Evolutionary conservation across 176 grass and related monocot species (phyloP).

Genomic region (Cenchrus fungigraminus): DNA sequence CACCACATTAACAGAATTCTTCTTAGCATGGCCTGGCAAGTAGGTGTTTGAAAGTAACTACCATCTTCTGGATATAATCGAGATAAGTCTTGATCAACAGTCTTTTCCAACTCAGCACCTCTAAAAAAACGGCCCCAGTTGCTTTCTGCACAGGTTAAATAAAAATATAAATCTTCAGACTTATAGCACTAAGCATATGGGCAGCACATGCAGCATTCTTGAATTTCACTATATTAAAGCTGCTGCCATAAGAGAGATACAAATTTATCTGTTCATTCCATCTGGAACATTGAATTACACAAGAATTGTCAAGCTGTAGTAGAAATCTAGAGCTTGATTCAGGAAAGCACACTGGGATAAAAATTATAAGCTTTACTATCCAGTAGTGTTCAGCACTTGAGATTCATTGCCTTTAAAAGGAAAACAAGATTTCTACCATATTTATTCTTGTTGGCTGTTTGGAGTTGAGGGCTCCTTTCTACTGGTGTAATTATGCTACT

Average conservation of each 20-base stretch:
- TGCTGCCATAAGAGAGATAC: slow-evolving; percentile 4
- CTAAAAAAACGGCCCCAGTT: slow-evolving; percentile 90
- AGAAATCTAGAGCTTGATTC: neutral
- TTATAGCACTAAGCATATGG: slow-evolving; percentile 12
- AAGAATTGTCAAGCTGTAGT: neutral
- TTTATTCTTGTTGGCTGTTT: slow-evolving; percentile 2
- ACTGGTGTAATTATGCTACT: slow-evolving; percentile 2
- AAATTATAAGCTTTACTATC: neutral
- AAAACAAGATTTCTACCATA: neutral
- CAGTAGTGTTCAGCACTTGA: neutral
- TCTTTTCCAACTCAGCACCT: slow-evolving; percentile 88
- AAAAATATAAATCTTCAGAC: slow-evolving; percentile 27
- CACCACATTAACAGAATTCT: slow-evolving; percentile 93
- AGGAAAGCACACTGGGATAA: neutral
- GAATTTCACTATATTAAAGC: slow-evolving; percentile 14
- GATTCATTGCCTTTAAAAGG: neutral
- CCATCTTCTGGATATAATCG: slow-evolving; percentile 85
- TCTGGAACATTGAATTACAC: neutral
- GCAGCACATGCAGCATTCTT: slow-evolving; percentile 12
- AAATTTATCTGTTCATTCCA: slow-evolving; percentile 21
- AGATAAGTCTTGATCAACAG: slow-evolving; percentile 86
- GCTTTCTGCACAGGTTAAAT: slow-evolving; percentile 65
- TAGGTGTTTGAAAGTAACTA: slow-evolving; percentile 83
- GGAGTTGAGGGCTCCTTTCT: neutral
- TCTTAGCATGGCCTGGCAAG: slow-evolving; percentile 82